Conservation (phyloP, 805 yeast genomes). For the Saccharomycopsis malanga region DNA sequence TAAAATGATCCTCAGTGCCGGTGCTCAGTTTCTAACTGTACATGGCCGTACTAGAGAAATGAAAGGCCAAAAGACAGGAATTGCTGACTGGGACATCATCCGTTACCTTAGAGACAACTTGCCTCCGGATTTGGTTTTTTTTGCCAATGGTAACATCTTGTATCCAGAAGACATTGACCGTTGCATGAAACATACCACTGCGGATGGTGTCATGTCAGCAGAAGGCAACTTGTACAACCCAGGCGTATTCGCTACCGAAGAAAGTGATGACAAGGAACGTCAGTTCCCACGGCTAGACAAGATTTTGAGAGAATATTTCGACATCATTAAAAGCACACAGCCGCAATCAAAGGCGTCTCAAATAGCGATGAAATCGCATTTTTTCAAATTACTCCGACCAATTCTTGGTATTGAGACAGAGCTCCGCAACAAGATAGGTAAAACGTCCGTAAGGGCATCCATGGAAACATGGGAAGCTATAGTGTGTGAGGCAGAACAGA, state of each 20-base stretch:
- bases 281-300: constrained; percentile 83
- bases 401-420: constrained; percentile 73
- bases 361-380: constrained; percentile 84
- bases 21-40: constrained; percentile 91
- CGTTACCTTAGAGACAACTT: constrained; percentile 70
- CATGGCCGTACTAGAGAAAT: constrained; percentile 96
- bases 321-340: constrained; percentile 49
- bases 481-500: constrained; percentile 58
- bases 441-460: constrained; percentile 29
- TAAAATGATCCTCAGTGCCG: constrained; percentile 79
- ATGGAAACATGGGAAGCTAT: constrained; percentile 47
- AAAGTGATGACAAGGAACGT: constrained; percentile 42
- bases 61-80: constrained; percentile 94
- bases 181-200: constrained; percentile 53
- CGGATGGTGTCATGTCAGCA: constrained; percentile 96
- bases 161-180: constrained; percentile 78
- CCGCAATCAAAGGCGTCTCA: constrained; percentile 58
- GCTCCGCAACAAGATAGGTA: constrained; percentile 65
- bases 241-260: constrained; percentile 53
- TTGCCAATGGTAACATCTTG: constrained; percentile 91
- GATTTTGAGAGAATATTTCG: constrained; percentile 79
- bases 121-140: constrained; percentile 54
- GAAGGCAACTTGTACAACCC: constrained; percentile 95
- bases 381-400: constrained; percentile 80
- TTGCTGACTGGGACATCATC: constrained; percentile 87